Percentiles rank a stretch among this genome's conserved stretches.
Evolutionary conservation across 139 green algal species (phyloP).

Genomic region (Tetradesmus lagerheimii): DNA sequence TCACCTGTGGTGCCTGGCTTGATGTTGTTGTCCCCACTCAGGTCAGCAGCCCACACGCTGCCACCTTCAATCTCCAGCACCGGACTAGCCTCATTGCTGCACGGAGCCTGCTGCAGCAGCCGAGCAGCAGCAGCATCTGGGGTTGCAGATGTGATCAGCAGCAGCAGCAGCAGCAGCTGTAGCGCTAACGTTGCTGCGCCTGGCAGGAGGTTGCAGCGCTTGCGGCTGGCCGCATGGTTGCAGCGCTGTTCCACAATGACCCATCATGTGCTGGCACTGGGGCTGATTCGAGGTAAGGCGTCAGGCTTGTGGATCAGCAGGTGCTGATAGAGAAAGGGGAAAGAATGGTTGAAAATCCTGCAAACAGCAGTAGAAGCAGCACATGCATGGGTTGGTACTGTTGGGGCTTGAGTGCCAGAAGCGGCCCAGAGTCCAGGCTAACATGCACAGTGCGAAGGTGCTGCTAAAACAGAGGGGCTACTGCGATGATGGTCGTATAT

Average conservation of each 20-base stretch:
- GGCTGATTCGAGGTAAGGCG: too few species aligned
- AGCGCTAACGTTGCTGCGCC: neutral
- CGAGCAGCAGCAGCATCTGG: neutral
- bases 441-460: too few species aligned
- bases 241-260: neutral
- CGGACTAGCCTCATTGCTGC: neutral
- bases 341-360: too few species aligned
- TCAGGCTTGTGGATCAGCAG: too few species aligned
- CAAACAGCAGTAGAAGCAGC: too few species aligned
- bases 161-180: neutral
- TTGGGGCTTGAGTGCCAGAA: too few species aligned
- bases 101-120: neutral
- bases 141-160: neutral
- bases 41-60: neutral
- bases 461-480: too few species aligned
- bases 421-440: too few species aligned
- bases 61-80: neutral
- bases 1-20: conserved; percentile 10
- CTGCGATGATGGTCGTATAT: too few species aligned
- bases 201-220: neutral
- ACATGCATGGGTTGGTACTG: too few species aligned
- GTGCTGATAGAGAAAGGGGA: too few species aligned
- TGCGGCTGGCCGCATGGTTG: neutral
- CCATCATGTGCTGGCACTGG: neutral
- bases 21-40: neutral